A percentile compares a stretch with the other conserved stretches of the same genome.
Evolutionary conservation across 176 grass and related monocot species (phyloP).

Genomic region (Musa itinerans): DNA sequence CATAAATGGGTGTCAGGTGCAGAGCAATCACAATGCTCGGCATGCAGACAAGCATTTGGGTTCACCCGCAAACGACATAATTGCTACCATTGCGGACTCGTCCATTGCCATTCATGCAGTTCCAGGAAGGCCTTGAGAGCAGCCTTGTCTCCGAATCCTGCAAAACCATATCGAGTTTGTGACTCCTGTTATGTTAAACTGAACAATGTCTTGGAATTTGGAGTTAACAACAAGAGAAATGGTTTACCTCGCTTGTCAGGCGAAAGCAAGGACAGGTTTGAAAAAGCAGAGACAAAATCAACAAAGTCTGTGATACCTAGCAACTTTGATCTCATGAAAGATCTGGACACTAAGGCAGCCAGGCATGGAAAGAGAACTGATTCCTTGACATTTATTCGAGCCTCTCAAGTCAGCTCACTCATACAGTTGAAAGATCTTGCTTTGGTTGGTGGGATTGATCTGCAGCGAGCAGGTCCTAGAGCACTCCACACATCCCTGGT

Average conservation of each 20-base stretch:
- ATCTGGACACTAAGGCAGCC: constrained; percentile 68
- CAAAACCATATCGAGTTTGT: constrained; percentile 90
- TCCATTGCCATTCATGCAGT: constrained; percentile 80
- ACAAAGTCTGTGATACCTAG: constrained; percentile 49
- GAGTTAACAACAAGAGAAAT: constrained; percentile 51
- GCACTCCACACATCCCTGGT: constrained; percentile 39
- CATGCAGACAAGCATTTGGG: constrained; percentile 77
- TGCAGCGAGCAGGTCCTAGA: constrained; percentile 56
- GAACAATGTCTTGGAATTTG: constrained; percentile 54
- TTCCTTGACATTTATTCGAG: constrained; percentile 49
- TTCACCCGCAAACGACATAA: constrained; percentile 95
- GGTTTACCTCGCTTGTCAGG: constrained; percentile 40
- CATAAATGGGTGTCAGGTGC: constrained; percentile 69
- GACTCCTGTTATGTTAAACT: constrained; percentile 88
- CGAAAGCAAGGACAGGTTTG: constrained; percentile 42
- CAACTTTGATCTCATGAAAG: constrained; percentile 91
- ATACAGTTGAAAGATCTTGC: constrained; percentile 74
- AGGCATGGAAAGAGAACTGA: constrained; percentile 67
- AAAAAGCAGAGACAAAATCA: constrained; percentile 45
- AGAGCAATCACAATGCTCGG: constrained; percentile 69
- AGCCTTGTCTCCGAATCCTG: constrained; percentile 71
- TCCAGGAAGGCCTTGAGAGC: constrained; percentile 71
- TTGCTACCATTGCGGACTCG: constrained; percentile 87
- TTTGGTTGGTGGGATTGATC: constrained; percentile 54
- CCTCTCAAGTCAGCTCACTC: constrained; percentile 63